Conservation (phyloP, 2,329 filamentous ascomycete species). For the Pyricularia sp. region DNA sequence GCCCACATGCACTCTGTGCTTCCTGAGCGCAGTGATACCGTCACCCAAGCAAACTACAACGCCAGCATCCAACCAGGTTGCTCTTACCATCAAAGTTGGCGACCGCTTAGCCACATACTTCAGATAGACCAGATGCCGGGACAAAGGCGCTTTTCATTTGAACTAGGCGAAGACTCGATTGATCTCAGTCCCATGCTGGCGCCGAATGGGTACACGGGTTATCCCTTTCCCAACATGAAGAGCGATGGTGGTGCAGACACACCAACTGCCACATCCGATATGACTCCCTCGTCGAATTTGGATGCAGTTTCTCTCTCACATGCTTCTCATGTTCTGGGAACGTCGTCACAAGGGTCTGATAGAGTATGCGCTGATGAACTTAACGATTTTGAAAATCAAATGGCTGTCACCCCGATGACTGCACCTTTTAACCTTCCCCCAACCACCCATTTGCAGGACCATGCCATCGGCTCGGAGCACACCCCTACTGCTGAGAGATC, state of each 20-base stretch:
- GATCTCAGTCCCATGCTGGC: not conserved
- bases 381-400: not conserved
- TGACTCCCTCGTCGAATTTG: not conserved
- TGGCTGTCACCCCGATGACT: not conserved
- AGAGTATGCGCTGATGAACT: not conserved
- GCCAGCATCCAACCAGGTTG: not conserved
- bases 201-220: not conserved
- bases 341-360: not conserved
- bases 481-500: not conserved
- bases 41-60: constrained; percentile 2
- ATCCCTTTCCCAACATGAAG: not conserved
- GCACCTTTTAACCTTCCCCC: not conserved
- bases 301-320: not conserved
- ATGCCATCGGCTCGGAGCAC: not conserved
- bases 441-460: not conserved
- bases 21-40: not conserved
- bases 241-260: not conserved
- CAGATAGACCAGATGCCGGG: not conserved
- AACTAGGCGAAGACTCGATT: constrained; percentile 1
- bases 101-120: not conserved
- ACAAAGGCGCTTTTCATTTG: constrained; percentile 2
- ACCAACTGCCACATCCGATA: not conserved
- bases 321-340: not conserved
- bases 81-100: not conserved
- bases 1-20: not conserved